Percentiles rank a stretch among this genome's conserved stretches.
phyloP scores from a whole-genome alignment of 1,284 basidiomycete species.

The Anthracocystis panici-leucophaei region DNA sequence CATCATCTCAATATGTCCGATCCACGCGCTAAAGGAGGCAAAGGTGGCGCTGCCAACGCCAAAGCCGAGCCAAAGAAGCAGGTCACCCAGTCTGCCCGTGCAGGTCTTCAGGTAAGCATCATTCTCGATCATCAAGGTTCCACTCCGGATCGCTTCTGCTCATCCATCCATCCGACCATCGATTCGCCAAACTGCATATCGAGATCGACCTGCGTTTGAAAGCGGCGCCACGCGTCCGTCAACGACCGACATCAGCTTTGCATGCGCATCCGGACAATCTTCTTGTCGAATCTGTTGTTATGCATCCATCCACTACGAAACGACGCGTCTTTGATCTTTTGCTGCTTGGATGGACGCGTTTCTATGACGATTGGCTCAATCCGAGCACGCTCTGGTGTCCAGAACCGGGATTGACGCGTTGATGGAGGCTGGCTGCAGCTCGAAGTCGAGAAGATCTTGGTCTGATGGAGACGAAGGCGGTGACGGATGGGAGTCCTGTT shows the following conservation, averaged over 20 bases:
- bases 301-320: background rate
- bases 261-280: background rate
- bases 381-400: background rate
- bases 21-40: slow-evolving; percentile 55
- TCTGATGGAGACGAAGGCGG: background rate
- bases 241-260: background rate
- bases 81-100: slow-evolving; percentile 59
- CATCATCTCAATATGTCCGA: slow-evolving; percentile 44
- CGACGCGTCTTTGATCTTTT: slow-evolving; percentile 5
- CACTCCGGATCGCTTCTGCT: background rate
- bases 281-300: too few relatives aligned
- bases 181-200: too few relatives aligned
- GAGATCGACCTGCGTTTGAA: too few relatives aligned
- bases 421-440: background rate
- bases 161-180: slow-evolving; percentile 5
- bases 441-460: background rate
- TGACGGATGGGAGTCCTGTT: background rate
- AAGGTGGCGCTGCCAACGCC: slow-evolving; percentile 52
- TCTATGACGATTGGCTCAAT: background rate
- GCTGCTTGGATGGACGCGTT: background rate
- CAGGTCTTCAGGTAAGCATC: slow-evolving; percentile 65
- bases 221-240: background rate
- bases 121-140: background rate
- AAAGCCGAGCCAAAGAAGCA: slow-evolving; percentile 54
- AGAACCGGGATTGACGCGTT: background rate